Conservation (phyloP, 2,329 filamentous ascomycete species). For the Lasiodiplodia theobromae region DNA sequence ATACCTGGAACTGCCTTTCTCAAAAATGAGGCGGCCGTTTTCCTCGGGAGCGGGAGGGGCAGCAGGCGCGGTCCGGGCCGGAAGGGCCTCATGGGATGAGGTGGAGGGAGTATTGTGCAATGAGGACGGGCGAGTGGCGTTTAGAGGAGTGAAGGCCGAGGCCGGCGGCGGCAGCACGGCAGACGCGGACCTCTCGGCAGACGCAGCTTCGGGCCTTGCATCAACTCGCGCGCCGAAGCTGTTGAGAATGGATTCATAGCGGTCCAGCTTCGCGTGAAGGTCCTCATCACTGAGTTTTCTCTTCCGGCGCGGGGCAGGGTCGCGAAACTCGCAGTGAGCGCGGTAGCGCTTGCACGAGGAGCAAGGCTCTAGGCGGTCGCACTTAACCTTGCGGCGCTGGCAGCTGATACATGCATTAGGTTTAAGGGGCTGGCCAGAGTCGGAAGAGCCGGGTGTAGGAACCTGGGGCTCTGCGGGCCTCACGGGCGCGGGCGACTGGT, state of each 20-base stretch:
- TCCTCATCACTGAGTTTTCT: constrained; percentile 39
- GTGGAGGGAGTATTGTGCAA: background rate
- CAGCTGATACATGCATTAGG: constrained; percentile 45
- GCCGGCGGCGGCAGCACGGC: constrained; percentile 1
- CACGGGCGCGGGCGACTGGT: background rate
- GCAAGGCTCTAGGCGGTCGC: constrained; percentile 43
- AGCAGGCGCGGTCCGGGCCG: background rate
- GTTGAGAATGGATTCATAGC: constrained; percentile 43
- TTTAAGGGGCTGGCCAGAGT: constrained; percentile 34
- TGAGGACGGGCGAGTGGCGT: constrained; percentile 26
- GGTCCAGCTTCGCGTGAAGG: constrained; percentile 35
- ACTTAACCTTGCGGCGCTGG: constrained; percentile 45
- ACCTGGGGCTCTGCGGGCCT: background rate
- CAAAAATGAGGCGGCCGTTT: constrained; percentile 38
- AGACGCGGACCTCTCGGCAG: constrained; percentile 6
- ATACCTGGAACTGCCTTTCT: constrained; percentile 41
- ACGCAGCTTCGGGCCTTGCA: constrained; percentile 33
- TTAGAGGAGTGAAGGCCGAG: constrained; percentile 27
- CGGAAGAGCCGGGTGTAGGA: constrained; percentile 8
- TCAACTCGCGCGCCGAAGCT: constrained; percentile 40
- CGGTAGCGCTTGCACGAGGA: constrained; percentile 42
- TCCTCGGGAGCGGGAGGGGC: background rate
- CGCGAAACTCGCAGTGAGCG: constrained; percentile 43
- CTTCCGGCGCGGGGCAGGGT: constrained; percentile 42
- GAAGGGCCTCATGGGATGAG: background rate